Evolutionary conservation across 2,329 filamentous ascomycete genomes (phyloP).

Genomic region (Trematosphaeria pertusa): DNA sequence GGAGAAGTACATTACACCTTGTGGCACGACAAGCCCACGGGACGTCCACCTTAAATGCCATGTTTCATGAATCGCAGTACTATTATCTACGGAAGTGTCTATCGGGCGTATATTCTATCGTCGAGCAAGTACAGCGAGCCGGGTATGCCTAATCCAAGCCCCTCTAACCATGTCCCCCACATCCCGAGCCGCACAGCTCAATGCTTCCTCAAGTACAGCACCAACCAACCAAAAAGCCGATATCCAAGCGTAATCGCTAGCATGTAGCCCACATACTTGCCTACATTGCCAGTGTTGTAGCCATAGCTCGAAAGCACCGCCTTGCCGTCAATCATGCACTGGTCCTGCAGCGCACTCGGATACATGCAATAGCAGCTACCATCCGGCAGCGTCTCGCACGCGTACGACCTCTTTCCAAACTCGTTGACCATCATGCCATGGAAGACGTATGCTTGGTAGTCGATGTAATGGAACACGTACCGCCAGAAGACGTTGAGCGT

Average conservation of each 20-base stretch:
- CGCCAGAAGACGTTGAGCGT: constrained; percentile 83
- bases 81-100: too few relatives aligned
- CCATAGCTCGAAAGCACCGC: constrained; percentile 75
- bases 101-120: too few relatives aligned
- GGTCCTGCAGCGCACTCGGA: constrained; percentile 63
- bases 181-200: constrained; percentile 13
- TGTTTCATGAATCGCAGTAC: too few relatives aligned
- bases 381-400: constrained; percentile 55
- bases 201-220: constrained; percentile 55
- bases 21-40: too few relatives aligned
- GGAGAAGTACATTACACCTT: too few relatives aligned
- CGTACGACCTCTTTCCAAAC: constrained; percentile 70
- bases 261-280: constrained; percentile 78
- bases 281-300: constrained; percentile 68
- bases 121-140: too few relatives aligned
- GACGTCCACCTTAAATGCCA: too few relatives aligned
- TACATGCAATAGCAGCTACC: constrained; percentile 74
- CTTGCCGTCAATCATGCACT: constrained; percentile 74
- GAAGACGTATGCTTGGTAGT: constrained; percentile 87
- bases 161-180: too few relatives aligned
- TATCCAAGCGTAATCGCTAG: constrained; percentile 78
- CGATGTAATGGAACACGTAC: constrained; percentile 88
- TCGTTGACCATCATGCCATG: constrained; percentile 95
- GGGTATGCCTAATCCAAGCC: too few relatives aligned
- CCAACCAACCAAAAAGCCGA: constrained; percentile 71